phyloP scores from a whole-genome alignment of 768 basidiomycete species.

The Podaxis sp. region DNA sequence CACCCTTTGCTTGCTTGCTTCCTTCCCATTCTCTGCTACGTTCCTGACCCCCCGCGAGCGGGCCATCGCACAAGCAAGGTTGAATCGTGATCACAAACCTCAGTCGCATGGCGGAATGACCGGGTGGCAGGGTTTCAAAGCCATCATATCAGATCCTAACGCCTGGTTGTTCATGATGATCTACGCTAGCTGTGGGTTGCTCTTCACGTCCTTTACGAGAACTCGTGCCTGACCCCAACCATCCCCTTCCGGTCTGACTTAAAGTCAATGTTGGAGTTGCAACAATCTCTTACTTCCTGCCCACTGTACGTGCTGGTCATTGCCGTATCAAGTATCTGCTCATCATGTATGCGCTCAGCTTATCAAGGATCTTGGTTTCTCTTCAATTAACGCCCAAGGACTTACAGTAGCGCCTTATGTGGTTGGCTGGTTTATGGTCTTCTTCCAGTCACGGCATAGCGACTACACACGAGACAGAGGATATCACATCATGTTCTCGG shows the following conservation, averaged over 20 bases:
- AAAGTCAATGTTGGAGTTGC: constrained; percentile 54
- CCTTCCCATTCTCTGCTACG: constrained; percentile 50
- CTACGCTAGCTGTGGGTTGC: constrained; percentile 45
- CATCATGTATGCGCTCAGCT: constrained; percentile 26
- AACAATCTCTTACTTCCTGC: constrained; percentile 52
- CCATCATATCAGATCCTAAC: constrained; percentile 43
- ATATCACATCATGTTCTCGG: constrained; percentile 50
- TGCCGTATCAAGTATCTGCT: background rate
- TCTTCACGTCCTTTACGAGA: background rate
- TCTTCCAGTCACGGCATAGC: constrained; percentile 51
- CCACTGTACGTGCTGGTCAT: constrained; percentile 32
- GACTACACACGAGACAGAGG: constrained; percentile 51
- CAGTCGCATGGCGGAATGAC: constrained; percentile 55
- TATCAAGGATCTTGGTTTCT: constrained; percentile 52
- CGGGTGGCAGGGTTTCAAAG: constrained; percentile 52
- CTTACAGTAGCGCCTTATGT: constrained; percentile 55
- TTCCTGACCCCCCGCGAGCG: constrained; percentile 49
- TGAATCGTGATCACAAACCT: constrained; percentile 52
- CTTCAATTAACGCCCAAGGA: constrained; percentile 52
- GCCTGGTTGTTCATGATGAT: constrained; percentile 49
- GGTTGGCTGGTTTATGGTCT: constrained; percentile 51
- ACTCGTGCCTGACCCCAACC: background rate
- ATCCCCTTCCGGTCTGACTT: background rate
- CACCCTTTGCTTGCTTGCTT: constrained; percentile 47
- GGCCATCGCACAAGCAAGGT: constrained; percentile 53